Base-by-base conservation (phyloP, 306 rosid species). In the Canavalia ensiformis region DNA sequence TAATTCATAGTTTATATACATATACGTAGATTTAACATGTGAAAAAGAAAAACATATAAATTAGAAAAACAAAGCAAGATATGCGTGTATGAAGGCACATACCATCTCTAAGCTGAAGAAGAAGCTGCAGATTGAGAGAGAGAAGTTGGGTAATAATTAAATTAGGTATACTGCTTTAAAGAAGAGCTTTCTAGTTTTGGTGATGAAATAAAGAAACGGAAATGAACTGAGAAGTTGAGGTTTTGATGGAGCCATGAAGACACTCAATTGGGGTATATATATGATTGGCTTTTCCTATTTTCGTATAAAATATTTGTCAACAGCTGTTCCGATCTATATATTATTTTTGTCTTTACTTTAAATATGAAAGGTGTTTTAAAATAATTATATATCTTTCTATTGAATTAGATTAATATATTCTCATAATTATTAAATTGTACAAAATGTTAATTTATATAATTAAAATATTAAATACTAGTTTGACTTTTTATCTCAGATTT, bases 71-170 rank as follows among this genome's bases (percentile, higher is more conserved):
- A 66, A 10, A 47, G 44, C 28, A 68, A 46, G 31, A 69, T 39
- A 68, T 29, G 25, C 25, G 0, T 18, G 25, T 18, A 18, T 18
- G 25, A 69, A 12, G 47, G 5, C 11, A 69, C 44, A 47, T 69
- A 69, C 75, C 75, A 69, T 69, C 9, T 8, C 8, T 5, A 4
- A 45, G 49, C 5, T 68, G 41, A 44, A 39, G 70, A 60, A 45
- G 49, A 45, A 45, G 49, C 3, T 63, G 46, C 7, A 35, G 68
- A 63, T 34, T 62, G 46, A 62, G 68, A 18, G 52, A 66, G 52
- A 66, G 47, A 66, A 65, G 13, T 65, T 50, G 7, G 73, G 8
- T 28, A 2, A 44, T 18, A 35, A 37, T 37, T 37, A 37, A 28
- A 68, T 25, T 28, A 7, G 8, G 4, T 5, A 7, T 0, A 69